These are phyloP conservation scores for Ascoidea rubescens DNA, from an alignment of 805 yeast genomes.

Conservation along the genomic window DNA sequence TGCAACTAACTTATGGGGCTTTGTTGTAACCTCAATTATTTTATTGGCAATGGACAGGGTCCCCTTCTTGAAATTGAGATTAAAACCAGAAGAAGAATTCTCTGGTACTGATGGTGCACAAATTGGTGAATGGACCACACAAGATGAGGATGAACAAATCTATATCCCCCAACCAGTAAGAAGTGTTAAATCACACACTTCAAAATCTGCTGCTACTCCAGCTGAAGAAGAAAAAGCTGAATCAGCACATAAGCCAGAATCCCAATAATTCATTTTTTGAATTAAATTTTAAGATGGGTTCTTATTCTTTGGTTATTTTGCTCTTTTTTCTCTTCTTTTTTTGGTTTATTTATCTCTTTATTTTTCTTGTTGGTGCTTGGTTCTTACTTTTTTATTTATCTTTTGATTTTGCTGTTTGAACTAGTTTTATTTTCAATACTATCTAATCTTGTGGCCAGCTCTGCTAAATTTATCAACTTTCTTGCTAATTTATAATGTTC, in stretches of 20 bases:
- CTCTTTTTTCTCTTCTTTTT: no score
- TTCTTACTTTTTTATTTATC: no score
- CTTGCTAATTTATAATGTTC: no score
- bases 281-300: no score
- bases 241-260: background rate
- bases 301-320: no score
- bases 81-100: slow-evolving; percentile 76
- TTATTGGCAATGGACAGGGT: slow-evolving; percentile 54
- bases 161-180: slow-evolving; percentile 72
- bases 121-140: slow-evolving; percentile 79
- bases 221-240: slow-evolving; percentile 7
- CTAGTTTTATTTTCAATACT: no score
- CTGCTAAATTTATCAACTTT: no score
- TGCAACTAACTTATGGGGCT: slow-evolving; percentile 65
- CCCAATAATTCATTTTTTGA: no score
- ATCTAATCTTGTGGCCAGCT: no score
- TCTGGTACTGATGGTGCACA: slow-evolving; percentile 81
- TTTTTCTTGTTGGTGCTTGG: no score
- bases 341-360: no score
- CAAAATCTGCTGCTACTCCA: slow-evolving; percentile 4
- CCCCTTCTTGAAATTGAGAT: slow-evolving; percentile 73
- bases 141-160: slow-evolving; percentile 40
- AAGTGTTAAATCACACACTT: slow-evolving; percentile 21
- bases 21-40: slow-evolving; percentile 55
- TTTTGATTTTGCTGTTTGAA: no score